Base-by-base conservation (phyloP, 1,284 basidiomycete species). In the Papiliotrema nemorosa region DNA sequence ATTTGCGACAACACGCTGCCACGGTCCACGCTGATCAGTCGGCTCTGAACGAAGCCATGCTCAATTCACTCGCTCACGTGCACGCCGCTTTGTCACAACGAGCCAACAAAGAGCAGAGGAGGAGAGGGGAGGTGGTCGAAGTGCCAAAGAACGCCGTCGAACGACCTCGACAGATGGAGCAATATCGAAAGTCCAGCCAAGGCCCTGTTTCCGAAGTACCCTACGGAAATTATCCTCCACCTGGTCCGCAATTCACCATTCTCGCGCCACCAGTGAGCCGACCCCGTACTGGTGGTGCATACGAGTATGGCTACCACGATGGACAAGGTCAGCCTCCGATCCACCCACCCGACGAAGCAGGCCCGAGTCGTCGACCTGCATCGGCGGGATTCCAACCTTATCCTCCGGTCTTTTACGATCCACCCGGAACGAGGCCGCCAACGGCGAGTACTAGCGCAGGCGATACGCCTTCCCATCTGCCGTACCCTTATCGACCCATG, bases 1-100 rank as follows among this genome's bases (percentile, higher is more conserved):
- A 97, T 70, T 82, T 97, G 12, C 84, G 93, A 41, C 93, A 97
- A 68, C 93, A 97, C 73, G 89, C 92, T 0, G 88, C 93, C 76
- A 96, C 92, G 3, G 91, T 96, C 2, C 93, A 97, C 67, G 85
- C 90, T 24, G 90, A 96, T 68, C 88, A 87, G 75, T 62, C 72
- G 0, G 85, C 88, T 0, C 81, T 85, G 69, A 97, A 97, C 78
- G 89, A 93, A 70, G 78, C 81, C 39, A 92, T 93, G 88, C 89
- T 94, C 83, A 83, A 85, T 58, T 87, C 90, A 51, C 83, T 96
- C 52, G 87, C 87, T 31, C 82, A 84, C 3, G 81, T 94, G 27
- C 91, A 96, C 62, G 86, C 90, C 26, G 83, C 81, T 44, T 88
- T 96, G 7, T 72, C 71, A 6, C 67, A 67, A 31, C 61, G 68